Base-by-base conservation (phyloP, 495 filamentous ascomycete genomes). In the Penicillium cataractarum region DNA sequence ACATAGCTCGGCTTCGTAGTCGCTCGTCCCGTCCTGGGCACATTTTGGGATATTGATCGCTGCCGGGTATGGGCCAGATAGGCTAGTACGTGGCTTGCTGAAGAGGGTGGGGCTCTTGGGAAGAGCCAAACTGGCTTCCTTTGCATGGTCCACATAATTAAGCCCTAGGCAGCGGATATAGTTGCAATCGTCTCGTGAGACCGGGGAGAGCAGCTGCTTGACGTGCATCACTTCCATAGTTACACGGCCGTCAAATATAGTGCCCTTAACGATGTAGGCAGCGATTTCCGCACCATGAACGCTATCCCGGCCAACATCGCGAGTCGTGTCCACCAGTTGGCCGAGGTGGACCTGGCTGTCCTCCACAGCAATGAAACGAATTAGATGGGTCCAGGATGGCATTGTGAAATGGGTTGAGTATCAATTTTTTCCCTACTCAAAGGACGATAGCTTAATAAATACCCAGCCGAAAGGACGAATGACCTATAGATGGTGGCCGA, bases 1-100 rank as follows among this genome's bases (percentile, higher is more conserved):
- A 32, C 64, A 74, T 1, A 83, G 68, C 60, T 83, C 80, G 7
- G 73, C 79, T 61, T 83, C 79, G 53, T 81, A 82, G 67, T 85
- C 83, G 48, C 75, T 80, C 39, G 74, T 75, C 17, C 61, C 74
- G 58, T 79, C 78, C 53, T 82, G 80, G 0, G 78, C 79, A 54
- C 67, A 63, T 42, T 72, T 77, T 6, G 79, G 82, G 9, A 84
- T 71, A 33, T 70, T 74, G 57, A 82, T 76, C 4, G 69, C 58
- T 6, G 74, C 74, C 1, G 80, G 79, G 39, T 76, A 78, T 0
- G 78, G 80, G 8, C 74, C 80, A 7, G 63, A 68, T 1, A 86
- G 66, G 2, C 78, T 74, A 3, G 75, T 74, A 3, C 76, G 70
- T 0, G 81, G 82, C 63, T 84, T 84, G 31, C 70, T 74, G 71